These are phyloP conservation scores for Gynostemma pentaphyllum DNA, from an alignment of 306 rosid genomes.

Conservation along the genomic window DNA sequence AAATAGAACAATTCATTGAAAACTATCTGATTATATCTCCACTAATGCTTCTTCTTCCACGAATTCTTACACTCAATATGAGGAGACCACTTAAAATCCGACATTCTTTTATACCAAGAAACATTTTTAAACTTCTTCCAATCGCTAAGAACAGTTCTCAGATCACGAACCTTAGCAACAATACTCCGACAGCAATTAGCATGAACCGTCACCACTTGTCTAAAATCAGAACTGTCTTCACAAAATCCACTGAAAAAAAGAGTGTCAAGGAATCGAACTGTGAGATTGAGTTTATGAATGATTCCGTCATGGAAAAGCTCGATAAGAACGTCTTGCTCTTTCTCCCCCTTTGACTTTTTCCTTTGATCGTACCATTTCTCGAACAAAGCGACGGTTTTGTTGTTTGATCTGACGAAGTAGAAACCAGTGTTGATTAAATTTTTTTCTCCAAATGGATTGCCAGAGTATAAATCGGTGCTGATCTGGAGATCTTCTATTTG, in stretches of 20 bases:
- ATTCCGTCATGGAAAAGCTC: slow-evolving; percentile 1
- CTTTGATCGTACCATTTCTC: slow-evolving; percentile 45
- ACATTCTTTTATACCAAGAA: not conserved
- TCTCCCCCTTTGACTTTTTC: slow-evolving; percentile 11
- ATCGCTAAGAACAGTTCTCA: slow-evolving; percentile 3
- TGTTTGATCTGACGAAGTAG: slow-evolving; percentile 48
- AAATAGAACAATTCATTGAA: no score
- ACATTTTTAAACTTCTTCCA: slow-evolving; percentile 7
- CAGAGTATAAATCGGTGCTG: slow-evolving; percentile 31
- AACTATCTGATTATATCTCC: no score
- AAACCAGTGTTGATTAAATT: slow-evolving; percentile 62
- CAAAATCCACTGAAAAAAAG: slow-evolving; percentile 14
- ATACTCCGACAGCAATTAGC: slow-evolving; percentile 14
- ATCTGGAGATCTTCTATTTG: slow-evolving; percentile 56
- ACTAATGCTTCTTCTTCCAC: not conserved
- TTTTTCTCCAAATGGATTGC: slow-evolving; percentile 28
- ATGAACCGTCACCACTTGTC: slow-evolving; percentile 5
- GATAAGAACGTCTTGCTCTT: slow-evolving; percentile 6
- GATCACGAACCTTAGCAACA: slow-evolving; percentile 2
- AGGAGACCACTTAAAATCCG: slow-evolving; percentile 5
- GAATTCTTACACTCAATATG: not conserved
- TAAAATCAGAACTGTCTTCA: not conserved
- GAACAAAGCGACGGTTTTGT: slow-evolving; percentile 45
- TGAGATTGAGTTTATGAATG: not conserved
- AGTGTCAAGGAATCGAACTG: not conserved